Conservation (phyloP, 2,329 filamentous ascomycete genomes). For the Fusarium kyushuense region DNA sequence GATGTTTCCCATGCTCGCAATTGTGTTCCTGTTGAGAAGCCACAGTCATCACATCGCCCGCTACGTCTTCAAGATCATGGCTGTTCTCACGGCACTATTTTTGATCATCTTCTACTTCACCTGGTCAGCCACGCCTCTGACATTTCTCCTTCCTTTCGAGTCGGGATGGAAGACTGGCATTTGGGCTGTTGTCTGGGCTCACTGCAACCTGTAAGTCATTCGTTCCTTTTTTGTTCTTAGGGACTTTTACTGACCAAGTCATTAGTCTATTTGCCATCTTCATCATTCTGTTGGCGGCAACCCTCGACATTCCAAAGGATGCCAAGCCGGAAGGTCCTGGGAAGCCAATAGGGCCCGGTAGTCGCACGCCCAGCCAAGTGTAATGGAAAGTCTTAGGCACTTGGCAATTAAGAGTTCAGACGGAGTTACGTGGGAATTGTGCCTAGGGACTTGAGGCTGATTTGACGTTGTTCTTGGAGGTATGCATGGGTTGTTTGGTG, state of each 20-base stretch:
- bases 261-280: conserved; percentile 40
- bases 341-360: too few relatives aligned
- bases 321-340: too few relatives aligned
- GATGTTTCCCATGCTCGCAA: conserved; percentile 23
- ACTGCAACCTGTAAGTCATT: conserved; percentile 46
- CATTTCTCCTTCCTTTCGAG: conserved; percentile 6
- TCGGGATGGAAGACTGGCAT: neutral
- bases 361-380: too few relatives aligned
- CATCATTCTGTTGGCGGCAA: conserved; percentile 34
- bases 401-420: too few relatives aligned
- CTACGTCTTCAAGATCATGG: conserved; percentile 46
- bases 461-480: too few relatives aligned
- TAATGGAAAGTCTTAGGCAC: too few relatives aligned
- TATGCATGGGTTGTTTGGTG: too few relatives aligned
- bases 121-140: conserved; percentile 1
- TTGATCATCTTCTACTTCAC: conserved; percentile 22
- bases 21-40: conserved; percentile 20
- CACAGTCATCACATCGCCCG: conserved; percentile 15
- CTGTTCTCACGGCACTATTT: conserved; percentile 40
- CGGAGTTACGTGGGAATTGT: too few relatives aligned
- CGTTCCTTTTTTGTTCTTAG: neutral
- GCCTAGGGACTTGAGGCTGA: too few relatives aligned
- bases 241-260: conserved; percentile 24
- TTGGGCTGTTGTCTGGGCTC: conserved; percentile 28
- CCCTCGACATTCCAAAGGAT: conserved; percentile 34